Evolutionary conservation across 2,329 filamentous ascomycete genomes (phyloP).

Genomic region (Fusarium sp.): DNA sequence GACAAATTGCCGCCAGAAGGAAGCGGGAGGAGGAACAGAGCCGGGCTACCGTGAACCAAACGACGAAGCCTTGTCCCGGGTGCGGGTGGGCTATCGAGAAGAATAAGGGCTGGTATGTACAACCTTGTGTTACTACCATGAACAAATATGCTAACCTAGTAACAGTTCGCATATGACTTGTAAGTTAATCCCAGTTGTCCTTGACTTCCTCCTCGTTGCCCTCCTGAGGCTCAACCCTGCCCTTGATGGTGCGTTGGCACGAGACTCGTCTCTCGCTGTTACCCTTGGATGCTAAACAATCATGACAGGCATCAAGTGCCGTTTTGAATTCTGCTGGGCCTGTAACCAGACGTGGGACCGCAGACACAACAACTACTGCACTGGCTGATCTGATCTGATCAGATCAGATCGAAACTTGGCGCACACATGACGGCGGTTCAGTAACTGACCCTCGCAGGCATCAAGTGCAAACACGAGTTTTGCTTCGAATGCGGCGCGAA

Average conservation of each 20-base stretch:
- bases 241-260: slow-evolving; percentile 28
- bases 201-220: background rate
- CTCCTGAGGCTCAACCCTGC: slow-evolving; percentile 2
- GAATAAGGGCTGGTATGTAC: slow-evolving; percentile 53
- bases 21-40: slow-evolving; percentile 50
- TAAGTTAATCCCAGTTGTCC: slow-evolving; percentile 42
- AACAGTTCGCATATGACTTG: slow-evolving; percentile 53
- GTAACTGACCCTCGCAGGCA: slow-evolving; percentile 44
- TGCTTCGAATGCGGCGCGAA: slow-evolving; percentile 51
- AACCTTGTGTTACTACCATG: background rate
- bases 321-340: slow-evolving; percentile 49
- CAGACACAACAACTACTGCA: slow-evolving; percentile 39
- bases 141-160: slow-evolving; percentile 36
- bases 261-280: background rate
- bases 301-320: slow-evolving; percentile 47
- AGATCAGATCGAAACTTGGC: background rate
- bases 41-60: slow-evolving; percentile 38
- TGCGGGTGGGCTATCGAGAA: slow-evolving; percentile 53
- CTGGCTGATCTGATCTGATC: background rate
- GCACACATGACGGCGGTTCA: background rate
- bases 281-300: slow-evolving; percentile 27
- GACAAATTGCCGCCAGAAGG: slow-evolving; percentile 42
- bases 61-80: slow-evolving; percentile 51
- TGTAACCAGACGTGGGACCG: slow-evolving; percentile 40
- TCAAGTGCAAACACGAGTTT: slow-evolving; percentile 48